Evolutionary conservation across 768 basidiomycete genomes (phyloP).

Genomic region (Phanerodontia chrysosporium): DNA sequence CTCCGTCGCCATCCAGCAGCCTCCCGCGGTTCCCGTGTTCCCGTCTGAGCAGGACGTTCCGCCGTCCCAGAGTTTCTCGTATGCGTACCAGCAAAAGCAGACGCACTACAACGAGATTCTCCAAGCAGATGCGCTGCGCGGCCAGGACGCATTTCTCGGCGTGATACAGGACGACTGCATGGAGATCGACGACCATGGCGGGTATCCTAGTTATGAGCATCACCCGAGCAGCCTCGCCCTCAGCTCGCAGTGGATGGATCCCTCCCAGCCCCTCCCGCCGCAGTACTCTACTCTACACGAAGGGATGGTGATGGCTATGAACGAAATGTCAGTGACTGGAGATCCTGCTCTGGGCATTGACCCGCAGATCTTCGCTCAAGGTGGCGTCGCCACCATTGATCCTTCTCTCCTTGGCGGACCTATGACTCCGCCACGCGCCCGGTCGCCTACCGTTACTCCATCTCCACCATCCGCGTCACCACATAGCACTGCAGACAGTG

Average conservation of each 20-base stretch:
- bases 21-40: neutral
- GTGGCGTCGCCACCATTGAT: slow-evolving; percentile 3
- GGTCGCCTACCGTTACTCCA: neutral
- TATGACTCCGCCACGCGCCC: neutral
- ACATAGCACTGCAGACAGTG: too few relatives aligned
- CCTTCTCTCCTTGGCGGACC: slow-evolving; percentile 2
- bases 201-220: neutral
- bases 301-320: too few relatives aligned
- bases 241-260: neutral
- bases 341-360: neutral
- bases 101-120: neutral
- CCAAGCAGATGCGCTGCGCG: neutral
- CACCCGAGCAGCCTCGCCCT: too few relatives aligned
- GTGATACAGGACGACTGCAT: neutral
- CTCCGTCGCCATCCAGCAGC: too few relatives aligned
- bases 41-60: neutral
- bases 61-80: neutral
- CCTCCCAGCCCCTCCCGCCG: neutral
- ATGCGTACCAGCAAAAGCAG: neutral
- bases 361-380: neutral
- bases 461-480: neutral
- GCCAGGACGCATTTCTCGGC: slow-evolving; percentile 4
- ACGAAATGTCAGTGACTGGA: neutral
- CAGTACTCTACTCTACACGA: neutral
- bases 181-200: neutral